Conservation (phyloP, 1,284 basidiomycete species). For the Ustilago sp. region DNA sequence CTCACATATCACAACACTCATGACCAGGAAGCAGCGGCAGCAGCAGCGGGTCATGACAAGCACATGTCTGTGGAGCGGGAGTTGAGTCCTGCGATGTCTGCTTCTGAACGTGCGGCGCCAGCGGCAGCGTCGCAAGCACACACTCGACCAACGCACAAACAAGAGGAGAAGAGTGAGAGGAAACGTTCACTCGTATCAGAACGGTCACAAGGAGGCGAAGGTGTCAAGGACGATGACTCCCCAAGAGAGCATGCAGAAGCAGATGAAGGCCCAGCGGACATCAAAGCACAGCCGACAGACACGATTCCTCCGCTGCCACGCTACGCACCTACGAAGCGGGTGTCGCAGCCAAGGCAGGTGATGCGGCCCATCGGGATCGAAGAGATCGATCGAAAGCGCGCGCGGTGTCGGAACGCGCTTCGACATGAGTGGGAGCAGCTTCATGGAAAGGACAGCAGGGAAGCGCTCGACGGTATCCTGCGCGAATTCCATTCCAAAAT, state of each 20-base stretch:
- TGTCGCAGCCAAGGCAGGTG: slow-evolving; percentile 44
- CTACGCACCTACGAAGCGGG: slow-evolving; percentile 51
- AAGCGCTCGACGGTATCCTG: slow-evolving; percentile 44
- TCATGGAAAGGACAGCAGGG: slow-evolving; percentile 36
- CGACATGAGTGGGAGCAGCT: slow-evolving; percentile 53
- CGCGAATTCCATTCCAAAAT: slow-evolving; percentile 36
- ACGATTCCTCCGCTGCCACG: slow-evolving; percentile 29
- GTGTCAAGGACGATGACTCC: not conserved
- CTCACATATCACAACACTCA: not conserved
- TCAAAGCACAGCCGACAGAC: not conserved
- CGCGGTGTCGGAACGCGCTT: slow-evolving; percentile 53
- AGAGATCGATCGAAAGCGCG: slow-evolving; percentile 50
- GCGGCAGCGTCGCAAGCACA: not conserved
- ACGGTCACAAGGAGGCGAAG: not conserved
- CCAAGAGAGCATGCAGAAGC: not conserved
- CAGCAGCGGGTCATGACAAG: not conserved
- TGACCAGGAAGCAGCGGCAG: slow-evolving; percentile 1
- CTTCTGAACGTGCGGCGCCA: not conserved
- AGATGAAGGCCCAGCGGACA: not conserved
- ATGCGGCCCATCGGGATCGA: slow-evolving; percentile 49
- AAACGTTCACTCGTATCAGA: slow-evolving; percentile 1
- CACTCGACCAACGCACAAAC: not conserved
- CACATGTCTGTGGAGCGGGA: not conserved
- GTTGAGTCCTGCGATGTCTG: not conserved
- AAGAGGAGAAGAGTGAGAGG: not conserved